These are phyloP conservation scores for Fraxinus sp. DNA, from an alignment of 305 asterid species.

Conservation along the genomic window DNA sequence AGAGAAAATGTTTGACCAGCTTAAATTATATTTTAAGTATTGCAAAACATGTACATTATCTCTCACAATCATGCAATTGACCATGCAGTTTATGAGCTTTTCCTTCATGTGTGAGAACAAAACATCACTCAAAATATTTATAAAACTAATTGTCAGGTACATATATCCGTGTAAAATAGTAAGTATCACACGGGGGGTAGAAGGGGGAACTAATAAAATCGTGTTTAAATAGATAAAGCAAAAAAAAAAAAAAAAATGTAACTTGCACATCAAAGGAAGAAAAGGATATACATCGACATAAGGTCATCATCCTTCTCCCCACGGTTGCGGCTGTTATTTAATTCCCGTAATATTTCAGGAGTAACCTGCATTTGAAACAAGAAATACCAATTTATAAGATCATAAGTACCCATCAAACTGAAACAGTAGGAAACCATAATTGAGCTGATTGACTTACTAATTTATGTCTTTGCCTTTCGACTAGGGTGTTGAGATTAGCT, in stretches of 20 bases:
- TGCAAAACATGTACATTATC: neutral
- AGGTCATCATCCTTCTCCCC: slow-evolving; percentile 81
- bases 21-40: neutral
- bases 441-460: slow-evolving; percentile 49
- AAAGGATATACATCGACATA: slow-evolving; percentile 83
- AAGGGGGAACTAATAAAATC: slow-evolving; percentile 6
- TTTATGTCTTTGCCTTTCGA: slow-evolving; percentile 75
- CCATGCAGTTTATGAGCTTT: neutral
- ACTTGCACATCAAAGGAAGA: neutral
- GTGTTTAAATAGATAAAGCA: neutral
- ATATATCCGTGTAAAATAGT: neutral
- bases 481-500: slow-evolving; percentile 50
- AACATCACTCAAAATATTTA: neutral
- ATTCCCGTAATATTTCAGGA: slow-evolving; percentile 83
- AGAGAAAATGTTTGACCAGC: neutral
- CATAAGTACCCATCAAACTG: neutral
- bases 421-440: slow-evolving; percentile 1
- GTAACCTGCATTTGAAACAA: slow-evolving; percentile 63
- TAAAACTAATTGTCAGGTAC: neutral
- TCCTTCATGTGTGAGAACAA: neutral
- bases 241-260: neutral
- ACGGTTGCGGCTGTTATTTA: slow-evolving; percentile 81
- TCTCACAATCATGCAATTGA: neutral
- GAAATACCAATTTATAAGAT: neutral
- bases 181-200: neutral